A percentile compares a stretch with the other conserved stretches of the same genome.
Evolutionary conservation across 2,329 filamentous ascomycete species (phyloP).

Genomic region (Fusarium coffeatum): DNA sequence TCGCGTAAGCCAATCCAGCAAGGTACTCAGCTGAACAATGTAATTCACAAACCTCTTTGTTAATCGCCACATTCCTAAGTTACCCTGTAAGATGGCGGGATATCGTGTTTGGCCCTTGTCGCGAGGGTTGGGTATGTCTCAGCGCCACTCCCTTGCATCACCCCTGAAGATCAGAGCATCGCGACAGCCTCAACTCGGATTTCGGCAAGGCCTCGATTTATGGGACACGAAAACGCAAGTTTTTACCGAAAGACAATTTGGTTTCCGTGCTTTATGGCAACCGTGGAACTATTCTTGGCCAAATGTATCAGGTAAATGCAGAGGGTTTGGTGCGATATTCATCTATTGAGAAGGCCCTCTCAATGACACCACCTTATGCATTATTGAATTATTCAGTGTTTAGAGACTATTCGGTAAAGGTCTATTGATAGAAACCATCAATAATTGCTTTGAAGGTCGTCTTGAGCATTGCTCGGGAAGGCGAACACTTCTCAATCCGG

Average conservation of each 20-base stretch:
- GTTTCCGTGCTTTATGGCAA: too few species aligned
- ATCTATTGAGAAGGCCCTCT: fast-evolving
- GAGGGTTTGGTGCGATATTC: too few species aligned
- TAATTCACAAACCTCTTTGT: background rate
- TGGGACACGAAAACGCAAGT: too few species aligned
- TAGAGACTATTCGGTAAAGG: fast-evolving
- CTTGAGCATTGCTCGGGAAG: fast-evolving
- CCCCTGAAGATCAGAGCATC: conserved; percentile 7
- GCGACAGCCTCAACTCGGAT: background rate
- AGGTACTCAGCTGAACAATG: background rate
- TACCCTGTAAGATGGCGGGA: background rate
- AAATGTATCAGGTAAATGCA: too few species aligned
- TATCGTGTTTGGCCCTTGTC: background rate
- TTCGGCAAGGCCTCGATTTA: background rate
- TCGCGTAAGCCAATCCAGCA: background rate
- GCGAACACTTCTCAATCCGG: background rate
- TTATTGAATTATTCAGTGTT: background rate
- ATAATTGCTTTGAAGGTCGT: fast-evolving
- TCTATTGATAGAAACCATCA: fast-evolving
- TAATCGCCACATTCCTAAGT: conserved; percentile 18
- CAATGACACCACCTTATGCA: background rate
- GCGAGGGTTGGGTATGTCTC: conserved; percentile 32
- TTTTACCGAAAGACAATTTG: too few species aligned
- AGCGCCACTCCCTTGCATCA: conserved; percentile 35
- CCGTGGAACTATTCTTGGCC: too few species aligned